phyloP scores from a whole-genome alignment of 805 yeast genomes.

The Millerago galiae region DNA sequence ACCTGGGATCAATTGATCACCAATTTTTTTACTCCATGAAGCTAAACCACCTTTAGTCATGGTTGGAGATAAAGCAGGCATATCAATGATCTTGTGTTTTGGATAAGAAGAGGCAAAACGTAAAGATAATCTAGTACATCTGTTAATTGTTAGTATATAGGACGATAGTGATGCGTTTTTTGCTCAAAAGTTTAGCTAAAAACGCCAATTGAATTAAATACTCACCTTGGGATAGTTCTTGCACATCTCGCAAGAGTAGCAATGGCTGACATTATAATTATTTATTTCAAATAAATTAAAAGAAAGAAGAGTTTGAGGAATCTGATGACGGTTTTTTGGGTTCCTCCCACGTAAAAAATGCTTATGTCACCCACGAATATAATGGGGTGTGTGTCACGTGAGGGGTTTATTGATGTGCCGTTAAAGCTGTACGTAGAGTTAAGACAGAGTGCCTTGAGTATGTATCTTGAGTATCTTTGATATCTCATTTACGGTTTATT shows the following conservation, averaged over 20 bases:
- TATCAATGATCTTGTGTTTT: conserved; percentile 78
- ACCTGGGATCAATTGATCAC: conserved; percentile 86
- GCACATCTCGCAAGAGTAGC: conserved; percentile 15
- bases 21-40: conserved; percentile 82
- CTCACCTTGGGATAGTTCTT: conserved; percentile 16
- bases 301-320: not conserved
- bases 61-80: conserved; percentile 99
- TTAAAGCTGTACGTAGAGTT: too few relatives aligned
- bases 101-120: conserved; percentile 45
- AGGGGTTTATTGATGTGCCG: too few relatives aligned
- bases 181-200: too few relatives aligned
- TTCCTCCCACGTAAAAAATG: not conserved
- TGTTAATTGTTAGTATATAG: conserved; percentile 10
- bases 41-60: conserved; percentile 96
- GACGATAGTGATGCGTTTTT: too few relatives aligned
- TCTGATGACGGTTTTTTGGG: conserved; percentile 1
- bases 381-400: not conserved
- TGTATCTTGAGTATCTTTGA: too few relatives aligned
- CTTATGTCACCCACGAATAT: not conserved
- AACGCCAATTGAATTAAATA: not conserved
- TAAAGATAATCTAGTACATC: conserved; percentile 17
- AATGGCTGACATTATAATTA: conserved; percentile 14
- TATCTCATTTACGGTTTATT: too few relatives aligned
- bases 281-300: too few relatives aligned
- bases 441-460: too few relatives aligned